These are phyloP conservation scores for Telfairia occidentalis DNA, from an alignment of 331 rosid genomes.

Conservation along the genomic window DNA sequence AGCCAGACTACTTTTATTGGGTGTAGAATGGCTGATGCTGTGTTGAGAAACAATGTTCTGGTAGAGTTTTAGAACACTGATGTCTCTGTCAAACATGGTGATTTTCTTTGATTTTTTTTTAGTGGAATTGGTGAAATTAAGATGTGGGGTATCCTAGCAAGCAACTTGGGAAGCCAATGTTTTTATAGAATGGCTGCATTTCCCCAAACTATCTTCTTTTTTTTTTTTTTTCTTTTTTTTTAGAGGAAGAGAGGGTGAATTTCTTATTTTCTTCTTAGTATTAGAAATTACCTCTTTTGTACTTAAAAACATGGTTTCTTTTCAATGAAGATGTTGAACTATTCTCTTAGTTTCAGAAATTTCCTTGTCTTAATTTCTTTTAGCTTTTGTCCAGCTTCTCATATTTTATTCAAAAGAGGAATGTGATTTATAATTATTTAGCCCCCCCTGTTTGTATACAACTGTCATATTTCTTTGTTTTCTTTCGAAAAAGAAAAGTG, in stretches of 20 bases:
- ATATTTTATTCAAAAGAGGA: neutral
- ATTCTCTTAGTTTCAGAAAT: neutral
- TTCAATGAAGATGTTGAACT: neutral
- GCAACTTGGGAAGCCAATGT: conserved; percentile 4
- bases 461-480: neutral
- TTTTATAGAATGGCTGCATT: conserved; percentile 2
- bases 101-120: neutral
- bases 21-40: conserved; percentile 9
- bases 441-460: neutral
- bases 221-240: neutral
- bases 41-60: neutral
- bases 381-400: neutral
- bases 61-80: conserved; percentile 1
- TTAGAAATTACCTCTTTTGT: neutral
- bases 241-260: neutral
- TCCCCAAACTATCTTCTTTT: conserved; percentile 3
- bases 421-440: neutral
- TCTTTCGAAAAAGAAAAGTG: neutral
- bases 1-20: neutral
- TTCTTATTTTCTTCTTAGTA: neutral
- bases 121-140: conserved; percentile 2
- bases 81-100: neutral
- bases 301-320: neutral
- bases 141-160: conserved; percentile 1
- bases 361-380: neutral